Evolutionary conservation across 192 early-diverging fungal species (phyloP).

Genomic region (Coemansia sp.): DNA sequence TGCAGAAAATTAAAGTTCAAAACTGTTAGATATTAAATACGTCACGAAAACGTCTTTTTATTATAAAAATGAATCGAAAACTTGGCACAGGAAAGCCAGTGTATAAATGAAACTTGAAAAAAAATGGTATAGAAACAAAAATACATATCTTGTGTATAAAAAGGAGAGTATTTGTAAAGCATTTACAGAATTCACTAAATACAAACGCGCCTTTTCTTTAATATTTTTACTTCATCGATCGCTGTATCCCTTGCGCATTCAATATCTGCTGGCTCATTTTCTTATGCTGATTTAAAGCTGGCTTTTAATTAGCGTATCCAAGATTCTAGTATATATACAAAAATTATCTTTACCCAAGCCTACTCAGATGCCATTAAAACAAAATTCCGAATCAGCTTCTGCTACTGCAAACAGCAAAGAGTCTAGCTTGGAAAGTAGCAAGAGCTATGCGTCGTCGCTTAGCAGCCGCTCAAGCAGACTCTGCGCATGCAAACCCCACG

Average conservation of each 20-base stretch:
- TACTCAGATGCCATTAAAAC: background rate
- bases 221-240: background rate
- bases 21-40: too few species aligned
- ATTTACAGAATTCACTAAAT: too few species aligned
- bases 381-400: background rate
- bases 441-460: background rate
- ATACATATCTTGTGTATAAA: too few species aligned
- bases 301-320: background rate
- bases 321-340: too few species aligned
- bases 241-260: background rate
- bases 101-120: too few species aligned
- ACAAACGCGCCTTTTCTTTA: too few species aligned
- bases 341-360: too few species aligned
- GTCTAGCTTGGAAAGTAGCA: background rate
- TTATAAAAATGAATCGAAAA: background rate
- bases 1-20: too few species aligned
- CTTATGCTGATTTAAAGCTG: background rate
- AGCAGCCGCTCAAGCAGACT: background rate
- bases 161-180: too few species aligned
- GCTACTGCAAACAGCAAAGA: background rate
- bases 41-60: too few species aligned
- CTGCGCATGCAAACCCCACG: slow-evolving; percentile 6
- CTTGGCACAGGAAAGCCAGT: background rate
- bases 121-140: too few species aligned
- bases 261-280: background rate